Base-by-base conservation (phyloP, 208 protist species). In the Polymyxa betae region DNA sequence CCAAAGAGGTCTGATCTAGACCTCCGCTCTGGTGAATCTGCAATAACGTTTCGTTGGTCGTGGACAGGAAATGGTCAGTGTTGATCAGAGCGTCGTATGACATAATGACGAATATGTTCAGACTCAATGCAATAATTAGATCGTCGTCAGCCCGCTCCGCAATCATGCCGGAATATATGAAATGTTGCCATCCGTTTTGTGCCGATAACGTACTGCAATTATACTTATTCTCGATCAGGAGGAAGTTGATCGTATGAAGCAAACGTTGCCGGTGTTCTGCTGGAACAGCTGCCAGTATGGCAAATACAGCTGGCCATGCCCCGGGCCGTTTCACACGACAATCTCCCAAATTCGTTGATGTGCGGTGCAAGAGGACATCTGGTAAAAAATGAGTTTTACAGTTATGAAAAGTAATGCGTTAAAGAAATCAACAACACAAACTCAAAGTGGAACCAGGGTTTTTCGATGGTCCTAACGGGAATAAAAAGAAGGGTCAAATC, bases 161-260 rank as follows among this genome's bases (percentile, higher is more conserved):
- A 5, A 82, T n/a, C 5, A 82, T 43, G 5, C 35, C 72, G 35
- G 72, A 5, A 43, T 82, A 82, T 35, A 82, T 82, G 5, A 45
- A 82, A 12, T 35, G 35, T n/a, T 82, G 72, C 72, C 72, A 82
- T 43, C 72, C 72, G 5, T 43, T 35, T 43, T 40, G 16, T 12
- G n/a, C 5, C 12, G 35, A 20, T n/a, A 82, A 43, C n/a, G 72
- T 82, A 12, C 72, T 5, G 72, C 72, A 82, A 43, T 82, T 82
- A n/a, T 38, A 82, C n/a, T 5, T 35, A n/a, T 82, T 82, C n/a
- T n/a, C 72, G 72, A 82, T 82, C 72, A 82, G n/a, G 16, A 82
- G 72, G 12, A 43, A 35, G n/a, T 82, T 82, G 72, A 82, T 5
- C 35, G n/a, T 43, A 43, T 82, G 72, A 5, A 82, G 72, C 12